Percentiles rank a stretch among this genome's conserved stretches.
These are phyloP conservation scores for Microsporum audouinii DNA, from an alignment of 2,329 filamentous ascomycete genomes.

Conservation along the genomic window DNA sequence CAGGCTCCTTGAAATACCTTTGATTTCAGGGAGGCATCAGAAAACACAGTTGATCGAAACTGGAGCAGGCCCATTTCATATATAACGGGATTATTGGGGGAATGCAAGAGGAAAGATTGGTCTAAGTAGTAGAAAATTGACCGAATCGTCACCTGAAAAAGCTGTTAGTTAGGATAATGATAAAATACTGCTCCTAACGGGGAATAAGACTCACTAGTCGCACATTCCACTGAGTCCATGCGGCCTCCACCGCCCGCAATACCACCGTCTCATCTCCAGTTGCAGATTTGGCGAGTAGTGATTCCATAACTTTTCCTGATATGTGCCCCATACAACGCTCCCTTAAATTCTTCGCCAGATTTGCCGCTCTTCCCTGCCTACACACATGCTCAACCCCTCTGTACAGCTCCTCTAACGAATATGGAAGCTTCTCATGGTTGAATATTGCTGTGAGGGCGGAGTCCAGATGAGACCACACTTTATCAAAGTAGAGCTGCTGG, in stretches of 20 bases:
- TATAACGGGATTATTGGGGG: conserved; percentile 57
- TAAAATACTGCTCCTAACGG: not conserved
- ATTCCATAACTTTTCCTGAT: conserved; percentile 43
- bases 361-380: conserved; percentile 58
- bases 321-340: conserved; percentile 56
- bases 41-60: conserved; percentile 56
- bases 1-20: conserved; percentile 60
- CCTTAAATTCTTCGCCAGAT: conserved; percentile 56
- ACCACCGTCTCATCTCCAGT: conserved; percentile 51
- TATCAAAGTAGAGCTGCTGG: conserved; percentile 65
- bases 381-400: conserved; percentile 86
- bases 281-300: conserved; percentile 45
- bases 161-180: not conserved
- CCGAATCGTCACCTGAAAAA: conserved; percentile 57
- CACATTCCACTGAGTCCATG: conserved; percentile 68
- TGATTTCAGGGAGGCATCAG: conserved; percentile 40
- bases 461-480: conserved; percentile 63
- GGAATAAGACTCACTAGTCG: conserved; percentile 51
- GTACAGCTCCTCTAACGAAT: conserved; percentile 81
- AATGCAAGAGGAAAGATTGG: conserved; percentile 70
- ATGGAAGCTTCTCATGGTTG: conserved; percentile 47
- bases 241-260: conserved; percentile 47
- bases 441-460: conserved; percentile 65
- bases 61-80: conserved; percentile 68
- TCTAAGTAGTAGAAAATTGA: conserved; percentile 93